Evolutionary conservation across 805 yeast species (phyloP), one percentile per base, ranked within the genome.

Genomic region (Yarrowia sp.): DNA sequence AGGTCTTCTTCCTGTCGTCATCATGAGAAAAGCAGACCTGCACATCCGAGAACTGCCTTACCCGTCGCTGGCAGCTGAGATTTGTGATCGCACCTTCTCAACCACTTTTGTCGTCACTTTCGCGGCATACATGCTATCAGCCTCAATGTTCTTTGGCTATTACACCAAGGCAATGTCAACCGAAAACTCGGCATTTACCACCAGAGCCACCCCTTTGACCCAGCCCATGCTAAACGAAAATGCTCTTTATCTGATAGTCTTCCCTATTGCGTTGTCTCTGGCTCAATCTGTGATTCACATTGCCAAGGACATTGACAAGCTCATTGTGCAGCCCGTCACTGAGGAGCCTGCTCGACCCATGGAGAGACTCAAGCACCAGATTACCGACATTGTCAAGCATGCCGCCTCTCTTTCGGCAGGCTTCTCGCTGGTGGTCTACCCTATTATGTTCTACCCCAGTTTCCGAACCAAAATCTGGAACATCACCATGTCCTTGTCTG

Each of bases 391-490:
- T 8, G 12, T 24, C 33, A 26, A 14, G 11, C 24, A 16, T 16
- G 58, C 44, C 8, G 43, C 14, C n/a, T 10, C 17, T 8, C 19
- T 19, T 21, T 46, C 43, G 28, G 59, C 68, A 4, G 46, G 65
- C 7, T 46, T 30, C n/a, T 52, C 65, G 5, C 35, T 67, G 2
- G 26, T 69, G 11, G 33, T 46, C 28, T 65, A 54, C 65, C 70
- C 69, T 9, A 17, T 54, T 17, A 21, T 69, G 22, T 48, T 67
- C 32, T 70, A 70, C 49, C 54, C 38, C 26, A 26, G 66, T 22
- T 32, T 68, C 46, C 64, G 71, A 30, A 14, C 48, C n/a, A 28
- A 24, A 5, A 36, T 68, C 14, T 68, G 71, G 70, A 35, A 40
- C n/a, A n/a, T n/a, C 11, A 52, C 68, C n/a, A 16, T 67, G 36